Base-by-base conservation (phyloP, 768 basidiomycete genomes). In the Mycena metata region DNA sequence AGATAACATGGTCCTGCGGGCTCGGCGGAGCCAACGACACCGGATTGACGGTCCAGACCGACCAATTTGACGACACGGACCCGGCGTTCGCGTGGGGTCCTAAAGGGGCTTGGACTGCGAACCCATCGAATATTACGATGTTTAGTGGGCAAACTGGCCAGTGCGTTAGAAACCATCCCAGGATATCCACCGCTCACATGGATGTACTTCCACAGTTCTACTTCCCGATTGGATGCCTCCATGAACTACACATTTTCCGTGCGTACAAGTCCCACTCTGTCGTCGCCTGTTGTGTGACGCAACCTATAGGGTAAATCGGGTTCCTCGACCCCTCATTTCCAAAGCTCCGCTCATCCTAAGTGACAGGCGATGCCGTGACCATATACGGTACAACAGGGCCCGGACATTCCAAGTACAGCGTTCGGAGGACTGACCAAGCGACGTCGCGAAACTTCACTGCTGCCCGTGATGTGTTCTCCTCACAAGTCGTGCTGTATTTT, bases 201-300 rank as follows among this genome's bases (percentile, higher is more conserved):
- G 7, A 54, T 39, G 42, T 19, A 16, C 45, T 13, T 49, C 30
- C 6, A 1, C 47, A 72, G 70, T n/a, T 69, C 67, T 2, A 69
- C 64, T 24, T 65, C 63, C 21, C 45, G 4, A 6, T 17, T 2
- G 0, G 23, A 62, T 3, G 67, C 70, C 47, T 65, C 59, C 11
- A 67, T 72, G 30, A 72, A 68, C 51, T 72, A 30, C 43, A 72
- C 70, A 17, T 72, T 72, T 42, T 65, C 67, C n/a, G 70, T 72
- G 39, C 45, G 66, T 46, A 10, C 35, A 6, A 16, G 8, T n/a
- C 24, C 15, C 39, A 33, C 35, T 12, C 39, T 52, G 42, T 43
- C n/a, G 1, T 30, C 30, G 30, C 30, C 41, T 6, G 11, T 26
- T 9, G 6, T 23, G 26, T 66, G 42, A 68, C 51, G n/a, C 12